A percentile compares a stretch with the other conserved stretches of the same genome.
phyloP scores from a whole-genome alignment of 2,329 filamentous ascomycete species.

The Alternaria sp. region DNA sequence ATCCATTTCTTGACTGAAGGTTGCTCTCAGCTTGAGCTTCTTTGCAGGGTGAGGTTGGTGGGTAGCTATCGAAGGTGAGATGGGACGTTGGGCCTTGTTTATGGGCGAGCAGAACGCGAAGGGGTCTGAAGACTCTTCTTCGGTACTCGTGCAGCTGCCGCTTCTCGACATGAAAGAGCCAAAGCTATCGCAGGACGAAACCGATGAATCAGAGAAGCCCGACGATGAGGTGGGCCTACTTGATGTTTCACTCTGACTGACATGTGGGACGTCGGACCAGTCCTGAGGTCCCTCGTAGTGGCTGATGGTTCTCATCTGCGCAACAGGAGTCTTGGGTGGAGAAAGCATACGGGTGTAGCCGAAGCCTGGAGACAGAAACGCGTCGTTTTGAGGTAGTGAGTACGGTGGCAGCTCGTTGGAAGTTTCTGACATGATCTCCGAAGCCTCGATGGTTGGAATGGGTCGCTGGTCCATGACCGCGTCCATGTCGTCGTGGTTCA shows the following conservation, averaged over 20 bases:
- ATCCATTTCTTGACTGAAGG: conserved; percentile 71
- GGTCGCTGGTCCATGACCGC: conserved; percentile 44
- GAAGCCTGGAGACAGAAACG: conserved; percentile 55
- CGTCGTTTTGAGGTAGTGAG: conserved; percentile 42
- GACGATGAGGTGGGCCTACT: conserved; percentile 66
- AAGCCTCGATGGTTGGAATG: conserved; percentile 61
- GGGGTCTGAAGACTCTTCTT: conserved; percentile 66
- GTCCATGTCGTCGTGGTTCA: conserved; percentile 36
- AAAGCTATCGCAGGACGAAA: conserved; percentile 66
- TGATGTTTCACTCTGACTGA: conserved; percentile 55
- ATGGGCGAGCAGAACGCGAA: conserved; percentile 58
- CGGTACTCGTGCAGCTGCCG: conserved; percentile 68
- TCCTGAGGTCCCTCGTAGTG: conserved; percentile 40
- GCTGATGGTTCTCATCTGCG: conserved; percentile 49
- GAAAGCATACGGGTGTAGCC: conserved; percentile 53
- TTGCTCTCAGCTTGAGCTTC: conserved; percentile 55
- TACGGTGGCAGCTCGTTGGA: conserved; percentile 39
- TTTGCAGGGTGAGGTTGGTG: conserved; percentile 45
- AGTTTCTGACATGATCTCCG: conserved; percentile 48
- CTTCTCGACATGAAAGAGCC: conserved; percentile 65
- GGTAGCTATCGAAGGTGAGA: conserved; percentile 44
- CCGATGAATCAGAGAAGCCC: conserved; percentile 68
- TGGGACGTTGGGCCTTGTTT: conserved; percentile 38
- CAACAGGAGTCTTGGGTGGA: conserved; percentile 60
- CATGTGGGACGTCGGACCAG: conserved; percentile 46